These are phyloP conservation scores for Yamadazyma takamatsuzukensis DNA, from an alignment of 805 yeast species.

Conservation along the genomic window DNA sequence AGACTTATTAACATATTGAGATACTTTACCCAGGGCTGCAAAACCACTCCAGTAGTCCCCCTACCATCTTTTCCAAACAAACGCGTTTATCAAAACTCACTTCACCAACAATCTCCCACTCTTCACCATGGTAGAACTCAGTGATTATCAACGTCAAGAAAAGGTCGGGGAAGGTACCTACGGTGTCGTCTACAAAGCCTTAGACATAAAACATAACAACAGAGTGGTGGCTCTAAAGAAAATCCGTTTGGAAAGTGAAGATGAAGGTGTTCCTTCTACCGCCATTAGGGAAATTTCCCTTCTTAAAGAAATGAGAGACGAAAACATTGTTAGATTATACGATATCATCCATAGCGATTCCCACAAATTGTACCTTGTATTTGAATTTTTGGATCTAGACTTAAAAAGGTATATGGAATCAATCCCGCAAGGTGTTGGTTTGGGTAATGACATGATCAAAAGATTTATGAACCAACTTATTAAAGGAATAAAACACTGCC, in stretches of 20 bases:
- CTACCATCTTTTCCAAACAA: too few relatives aligned
- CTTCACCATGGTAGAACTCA: slow-evolving; percentile 69
- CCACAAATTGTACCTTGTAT: slow-evolving; percentile 87
- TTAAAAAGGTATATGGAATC: slow-evolving; percentile 96
- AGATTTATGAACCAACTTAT: slow-evolving; percentile 89
- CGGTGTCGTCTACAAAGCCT: slow-evolving; percentile 96
- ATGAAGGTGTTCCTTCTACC: slow-evolving; percentile 98
- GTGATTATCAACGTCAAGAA: slow-evolving; percentile 90
- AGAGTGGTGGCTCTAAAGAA: slow-evolving; percentile 95
- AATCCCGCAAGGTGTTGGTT: slow-evolving; percentile 84
- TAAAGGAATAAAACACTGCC: slow-evolving; percentile 90
- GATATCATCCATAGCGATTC: slow-evolving; percentile 95
- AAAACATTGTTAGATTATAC: slow-evolving; percentile 84
- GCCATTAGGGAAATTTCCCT: slow-evolving; percentile 95
- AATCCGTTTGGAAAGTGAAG: slow-evolving; percentile 92
- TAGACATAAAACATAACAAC: slow-evolving; percentile 83
- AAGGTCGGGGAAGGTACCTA: slow-evolving; percentile 98
- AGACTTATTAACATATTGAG: too few relatives aligned
- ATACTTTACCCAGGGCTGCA: too few relatives aligned
- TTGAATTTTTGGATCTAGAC: slow-evolving; percentile 91
- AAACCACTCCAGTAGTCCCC: too few relatives aligned
- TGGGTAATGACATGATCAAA: slow-evolving; percentile 88
- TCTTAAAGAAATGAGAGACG: slow-evolving; percentile 89
- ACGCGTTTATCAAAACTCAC: background rate
- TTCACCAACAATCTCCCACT: background rate